Evolutionary conservation across 257 asterid species (phyloP), one percentile per base, ranked within the genome.

Genomic region (Gentiana straminea): DNA sequence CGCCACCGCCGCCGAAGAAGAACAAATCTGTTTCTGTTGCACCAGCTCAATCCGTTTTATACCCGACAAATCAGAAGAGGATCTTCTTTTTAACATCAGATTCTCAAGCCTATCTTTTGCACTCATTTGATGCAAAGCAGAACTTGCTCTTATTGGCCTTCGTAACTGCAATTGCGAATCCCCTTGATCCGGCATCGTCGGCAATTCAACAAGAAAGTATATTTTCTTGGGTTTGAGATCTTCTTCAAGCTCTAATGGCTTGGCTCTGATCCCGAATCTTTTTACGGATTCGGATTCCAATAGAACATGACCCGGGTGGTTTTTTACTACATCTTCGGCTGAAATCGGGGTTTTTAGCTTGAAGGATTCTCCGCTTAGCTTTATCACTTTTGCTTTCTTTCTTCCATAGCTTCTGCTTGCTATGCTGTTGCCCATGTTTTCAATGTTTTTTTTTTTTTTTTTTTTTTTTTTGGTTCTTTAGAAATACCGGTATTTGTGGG

Each of bases 161-260:
- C 24, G 24, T 24, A 24, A 24, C 24, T 84, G 49, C 68, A 33
- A 52, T 35, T 68, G 59, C 63, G 57, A 52, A 24, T 36, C 46
- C 37, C 65, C 65, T 2, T 69, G 58, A 7, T 65, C 69, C 0
- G 95, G 94, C 58, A 84, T 72, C 68, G 63, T 34, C 3, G 95
- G 95, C 75, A 86, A 62, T 36, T 84, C 88, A 1, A 86, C 72
- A 0, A 86, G 79, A 67, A 86, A 86, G 61, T 86, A 86, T 49
- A 77, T 64, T 74, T 74, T 86, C 7, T 64, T 69, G 58, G 88
- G 81, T 83, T 55, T 69, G 4, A 86, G 63, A 4, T 66, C 76
- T 60, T 84, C 73, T 15, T 65, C 70, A 41, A 81, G 81, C 64
- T 48, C 70, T 4, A 84, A 56, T 8, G 61, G 67, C 32, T 70